Percentiles rank a stretch among this genome's conserved stretches.
Conservation (phyloP, 2,329 filamentous ascomycete species). For the Penicillium aurantiogriseum region DNA sequence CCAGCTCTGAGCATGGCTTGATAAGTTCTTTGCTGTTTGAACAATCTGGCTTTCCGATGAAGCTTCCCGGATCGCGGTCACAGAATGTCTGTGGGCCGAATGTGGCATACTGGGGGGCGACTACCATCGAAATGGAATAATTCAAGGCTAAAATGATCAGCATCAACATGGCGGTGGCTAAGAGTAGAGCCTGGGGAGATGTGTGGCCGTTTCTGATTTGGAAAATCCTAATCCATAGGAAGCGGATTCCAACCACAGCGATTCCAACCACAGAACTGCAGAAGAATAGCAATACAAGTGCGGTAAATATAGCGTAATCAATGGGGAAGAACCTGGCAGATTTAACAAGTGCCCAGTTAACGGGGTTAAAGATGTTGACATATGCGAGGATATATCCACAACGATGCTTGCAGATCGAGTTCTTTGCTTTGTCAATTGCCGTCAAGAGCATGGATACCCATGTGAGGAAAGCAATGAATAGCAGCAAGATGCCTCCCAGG, state of each 20-base stretch:
- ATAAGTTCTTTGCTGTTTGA: conserved; percentile 64
- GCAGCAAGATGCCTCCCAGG: conserved; percentile 74
- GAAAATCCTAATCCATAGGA: conserved; percentile 94
- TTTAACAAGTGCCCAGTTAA: conserved; percentile 85
- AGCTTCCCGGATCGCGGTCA: conserved; percentile 63
- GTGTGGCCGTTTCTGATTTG: conserved; percentile 85
- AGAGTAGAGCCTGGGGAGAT: conserved; percentile 83
- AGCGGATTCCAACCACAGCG: conserved; percentile 84
- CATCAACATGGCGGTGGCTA: conserved; percentile 86
- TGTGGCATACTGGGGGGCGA: conserved; percentile 93
- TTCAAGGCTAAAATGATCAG: conserved; percentile 89
- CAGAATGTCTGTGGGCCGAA: conserved; percentile 96
- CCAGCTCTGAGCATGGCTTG: conserved; percentile 75
- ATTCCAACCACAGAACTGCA: conserved; percentile 83
- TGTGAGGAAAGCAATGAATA: conserved; percentile 71
- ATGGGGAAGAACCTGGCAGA: conserved; percentile 82
- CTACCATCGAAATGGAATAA: conserved; percentile 86
- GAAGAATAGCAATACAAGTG: conserved; percentile 85
- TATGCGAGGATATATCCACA: conserved; percentile 90
- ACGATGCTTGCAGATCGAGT: conserved; percentile 83
- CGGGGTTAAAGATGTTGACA: conserved; percentile 89
- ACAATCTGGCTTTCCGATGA: conserved; percentile 73
- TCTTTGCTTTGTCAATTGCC: conserved; percentile 91
- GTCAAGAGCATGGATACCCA: conserved; percentile 95
- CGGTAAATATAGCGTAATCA: conserved; percentile 85